Percentiles rank a stretch among this genome's conserved stretches.
phyloP scores from a whole-genome alignment of 805 yeast genomes.

The Kodamaea laetipori region DNA sequence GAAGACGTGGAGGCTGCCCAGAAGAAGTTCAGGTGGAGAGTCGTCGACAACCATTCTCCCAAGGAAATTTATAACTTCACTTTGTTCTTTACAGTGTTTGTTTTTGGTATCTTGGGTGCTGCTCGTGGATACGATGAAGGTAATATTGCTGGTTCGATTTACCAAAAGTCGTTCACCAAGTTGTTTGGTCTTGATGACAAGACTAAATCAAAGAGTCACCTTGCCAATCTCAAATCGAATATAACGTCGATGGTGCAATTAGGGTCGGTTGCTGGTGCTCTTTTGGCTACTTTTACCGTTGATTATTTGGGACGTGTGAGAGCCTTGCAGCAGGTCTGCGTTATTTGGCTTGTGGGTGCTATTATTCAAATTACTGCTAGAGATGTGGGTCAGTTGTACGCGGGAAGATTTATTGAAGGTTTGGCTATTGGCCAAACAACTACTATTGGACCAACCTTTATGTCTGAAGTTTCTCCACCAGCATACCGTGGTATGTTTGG shows the following conservation, averaged over 20 bases:
- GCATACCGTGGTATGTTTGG: constrained; percentile 54
- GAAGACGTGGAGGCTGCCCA: constrained; percentile 8
- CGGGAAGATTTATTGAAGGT: constrained; percentile 58
- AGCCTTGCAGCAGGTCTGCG: constrained; percentile 45
- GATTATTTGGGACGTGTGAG: constrained; percentile 55
- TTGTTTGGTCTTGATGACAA: constrained; percentile 23
- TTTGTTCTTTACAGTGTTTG: constrained; percentile 46
- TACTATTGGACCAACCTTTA: constrained; percentile 56
- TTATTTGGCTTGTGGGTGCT: constrained; percentile 29
- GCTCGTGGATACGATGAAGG: constrained; percentile 27
- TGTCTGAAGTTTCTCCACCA: constrained; percentile 56
- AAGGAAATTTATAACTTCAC: constrained; percentile 44
- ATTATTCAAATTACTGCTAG: constrained; percentile 51
- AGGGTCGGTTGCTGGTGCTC: constrained; percentile 56
- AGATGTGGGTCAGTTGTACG: constrained; percentile 52
- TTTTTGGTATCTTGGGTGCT: constrained; percentile 49
- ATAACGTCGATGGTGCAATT: constrained; percentile 61
- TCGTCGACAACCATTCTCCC: constrained; percentile 21
- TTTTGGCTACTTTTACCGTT: constrained; percentile 49
- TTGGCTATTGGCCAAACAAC: constrained; percentile 59
- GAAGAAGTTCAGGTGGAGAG: constrained; percentile 14
- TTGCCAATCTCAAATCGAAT: constrained; percentile 52
- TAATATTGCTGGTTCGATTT: constrained; percentile 23
- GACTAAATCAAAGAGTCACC: constrained; percentile 19
- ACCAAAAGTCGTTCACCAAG: constrained; percentile 21